phyloP scores from a whole-genome alignment of 805 yeast species.

The Kuraishia ogatae region DNA sequence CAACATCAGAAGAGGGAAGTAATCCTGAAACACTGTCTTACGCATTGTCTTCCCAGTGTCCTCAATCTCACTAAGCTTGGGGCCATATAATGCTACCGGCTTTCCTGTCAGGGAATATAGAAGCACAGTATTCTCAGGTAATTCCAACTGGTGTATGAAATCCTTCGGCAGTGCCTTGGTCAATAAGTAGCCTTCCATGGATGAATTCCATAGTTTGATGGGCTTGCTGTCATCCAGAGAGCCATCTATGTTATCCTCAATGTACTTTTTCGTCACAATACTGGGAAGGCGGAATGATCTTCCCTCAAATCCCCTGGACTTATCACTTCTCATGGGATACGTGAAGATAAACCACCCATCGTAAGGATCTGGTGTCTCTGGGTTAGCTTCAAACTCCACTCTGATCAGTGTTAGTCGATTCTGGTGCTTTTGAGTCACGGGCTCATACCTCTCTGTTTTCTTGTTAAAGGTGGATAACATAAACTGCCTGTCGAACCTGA shows the following conservation, averaged over 20 bases:
- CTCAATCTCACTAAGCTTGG: not conserved
- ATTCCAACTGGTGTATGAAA: slow-evolving; percentile 11
- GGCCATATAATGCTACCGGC: slow-evolving; percentile 11
- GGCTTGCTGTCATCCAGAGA: not conserved
- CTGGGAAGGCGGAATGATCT: slow-evolving; percentile 11
- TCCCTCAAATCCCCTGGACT: slow-evolving; percentile 1
- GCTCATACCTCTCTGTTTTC: slow-evolving; percentile 8
- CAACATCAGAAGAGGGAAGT: slow-evolving; percentile 19
- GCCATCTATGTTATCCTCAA: not conserved
- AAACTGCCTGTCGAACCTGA: slow-evolving; percentile 19
- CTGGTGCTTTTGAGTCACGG: slow-evolving; percentile 15
- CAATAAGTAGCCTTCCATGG: slow-evolving; percentile 13
- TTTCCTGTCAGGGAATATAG: slow-evolving; percentile 18
- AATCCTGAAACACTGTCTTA: slow-evolving; percentile 21
- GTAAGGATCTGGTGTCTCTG: not conserved
- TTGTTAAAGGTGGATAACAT: slow-evolving; percentile 10
- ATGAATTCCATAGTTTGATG: slow-evolving; percentile 14
- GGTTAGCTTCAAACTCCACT: slow-evolving; percentile 9
- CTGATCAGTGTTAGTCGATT: slow-evolving; percentile 10
- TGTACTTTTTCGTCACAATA: slow-evolving; percentile 7
- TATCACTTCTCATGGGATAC: slow-evolving; percentile 6
- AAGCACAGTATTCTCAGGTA: slow-evolving; percentile 13
- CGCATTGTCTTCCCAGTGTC: not conserved
- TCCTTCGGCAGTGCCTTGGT: slow-evolving; percentile 13
- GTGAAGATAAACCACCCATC: slow-evolving; percentile 11